These are phyloP conservation scores for Eucalyptus cloeziana DNA, from an alignment of 345 rosid species.

Conservation along the genomic window DNA sequence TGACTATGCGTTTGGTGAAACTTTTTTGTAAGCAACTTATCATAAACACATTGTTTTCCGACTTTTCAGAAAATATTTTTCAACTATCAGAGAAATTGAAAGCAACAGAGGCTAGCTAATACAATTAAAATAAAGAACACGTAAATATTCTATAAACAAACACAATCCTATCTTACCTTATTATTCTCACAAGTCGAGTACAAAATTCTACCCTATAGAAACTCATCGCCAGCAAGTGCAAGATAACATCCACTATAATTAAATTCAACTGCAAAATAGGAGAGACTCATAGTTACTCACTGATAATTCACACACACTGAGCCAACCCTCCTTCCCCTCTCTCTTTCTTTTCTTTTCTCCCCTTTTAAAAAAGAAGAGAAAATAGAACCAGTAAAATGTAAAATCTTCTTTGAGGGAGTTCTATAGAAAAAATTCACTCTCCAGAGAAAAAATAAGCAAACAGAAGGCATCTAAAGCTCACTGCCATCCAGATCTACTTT, in stretches of 20 bases:
- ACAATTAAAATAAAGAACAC: not conserved
- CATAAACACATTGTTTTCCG: not conserved
- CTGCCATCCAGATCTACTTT: not conserved
- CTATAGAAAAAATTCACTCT: not conserved
- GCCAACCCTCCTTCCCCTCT: too few species aligned
- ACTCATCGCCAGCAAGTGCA: constrained; percentile 67
- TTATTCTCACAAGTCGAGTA: not conserved
- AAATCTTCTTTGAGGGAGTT: not conserved
- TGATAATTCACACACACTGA: not conserved
- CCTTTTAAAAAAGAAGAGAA: not conserved
- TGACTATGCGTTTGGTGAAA: not conserved
- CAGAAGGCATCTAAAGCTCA: not conserved
- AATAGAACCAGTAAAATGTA: not conserved
- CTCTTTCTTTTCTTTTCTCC: too few species aligned
- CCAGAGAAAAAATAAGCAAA: not conserved
- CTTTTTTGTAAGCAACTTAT: not conserved
- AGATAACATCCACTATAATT: constrained; percentile 86
- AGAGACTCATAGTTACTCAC: not conserved
- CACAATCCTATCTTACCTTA: not conserved
- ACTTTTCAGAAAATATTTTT: not conserved
- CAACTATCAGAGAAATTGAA: not conserved
- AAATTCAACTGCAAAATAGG: constrained; percentile 64
- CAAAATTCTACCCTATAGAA: not conserved
- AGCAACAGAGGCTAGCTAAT: not conserved
- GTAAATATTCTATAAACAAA: not conserved